Conservation (phyloP, 1,284 basidiomycete genomes). For the Trametes hirsuta region DNA sequence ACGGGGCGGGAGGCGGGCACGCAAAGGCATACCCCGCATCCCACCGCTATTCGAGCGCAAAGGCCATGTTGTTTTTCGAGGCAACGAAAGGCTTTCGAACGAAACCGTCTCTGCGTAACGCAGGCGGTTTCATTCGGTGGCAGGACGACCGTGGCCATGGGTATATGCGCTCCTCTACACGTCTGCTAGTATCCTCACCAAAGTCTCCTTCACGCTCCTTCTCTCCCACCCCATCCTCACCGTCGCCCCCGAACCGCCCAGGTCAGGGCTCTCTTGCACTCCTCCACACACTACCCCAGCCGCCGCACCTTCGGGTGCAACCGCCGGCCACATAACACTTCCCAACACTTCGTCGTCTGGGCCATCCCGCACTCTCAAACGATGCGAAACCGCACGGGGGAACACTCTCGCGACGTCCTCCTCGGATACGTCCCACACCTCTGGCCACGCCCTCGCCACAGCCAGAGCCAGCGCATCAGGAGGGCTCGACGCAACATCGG, state of each 20-base stretch:
- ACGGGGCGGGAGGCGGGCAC: background rate
- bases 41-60: slow-evolving; percentile 63
- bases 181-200: slow-evolving; percentile 56
- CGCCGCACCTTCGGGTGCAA: slow-evolving; percentile 2
- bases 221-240: slow-evolving; percentile 33
- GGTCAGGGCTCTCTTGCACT: background rate
- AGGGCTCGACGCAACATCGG: background rate
- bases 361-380: slow-evolving; percentile 65
- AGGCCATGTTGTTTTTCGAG: slow-evolving; percentile 66
- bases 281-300: slow-evolving; percentile 5
- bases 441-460: slow-evolving; percentile 15
- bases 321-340: slow-evolving; percentile 53
- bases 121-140: background rate
- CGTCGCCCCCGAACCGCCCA: slow-evolving; percentile 3
- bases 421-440: slow-evolving; percentile 64
- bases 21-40: slow-evolving; percentile 34
- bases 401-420: slow-evolving; percentile 72
- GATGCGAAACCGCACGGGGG: slow-evolving; percentile 71
- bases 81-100: slow-evolving; percentile 46
- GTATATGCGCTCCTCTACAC: slow-evolving; percentile 38
- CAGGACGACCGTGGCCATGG: too few species aligned
- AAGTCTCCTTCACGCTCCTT: slow-evolving; percentile 59
- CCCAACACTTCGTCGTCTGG: slow-evolving; percentile 69
- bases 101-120: background rate
- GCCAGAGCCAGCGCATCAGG: slow-evolving; percentile 13